A percentile compares a stretch with the other conserved stretches of the same genome.
phyloP scores from a whole-genome alignment of 805 yeast genomes.

The Lachancea kluyveri region DNA sequence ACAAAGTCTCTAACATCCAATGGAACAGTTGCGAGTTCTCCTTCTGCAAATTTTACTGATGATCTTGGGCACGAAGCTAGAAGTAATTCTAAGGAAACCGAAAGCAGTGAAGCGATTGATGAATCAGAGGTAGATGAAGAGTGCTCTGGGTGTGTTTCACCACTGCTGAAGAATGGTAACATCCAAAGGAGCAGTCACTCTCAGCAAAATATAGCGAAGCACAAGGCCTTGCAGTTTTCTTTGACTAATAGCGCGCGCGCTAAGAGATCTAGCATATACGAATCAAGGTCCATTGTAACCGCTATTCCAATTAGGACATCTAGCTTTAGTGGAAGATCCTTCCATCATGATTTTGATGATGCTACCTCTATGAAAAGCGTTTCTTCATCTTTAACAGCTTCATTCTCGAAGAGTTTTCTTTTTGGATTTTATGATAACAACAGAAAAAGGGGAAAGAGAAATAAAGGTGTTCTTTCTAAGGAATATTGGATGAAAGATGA shows the following conservation, averaged over 20 bases:
- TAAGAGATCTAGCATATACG: slow-evolving; percentile 30
- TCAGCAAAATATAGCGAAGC: background rate
- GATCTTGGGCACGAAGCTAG: too few relatives aligned
- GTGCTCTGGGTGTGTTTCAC: too few relatives aligned
- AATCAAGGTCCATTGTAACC: slow-evolving; percentile 28
- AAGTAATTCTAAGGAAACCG: too few relatives aligned
- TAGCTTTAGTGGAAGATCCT: slow-evolving; percentile 11
- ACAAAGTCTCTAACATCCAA: too few relatives aligned
- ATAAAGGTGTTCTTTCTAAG: slow-evolving; percentile 33
- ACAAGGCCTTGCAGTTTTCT: slow-evolving; percentile 17
- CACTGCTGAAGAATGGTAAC: too few relatives aligned
- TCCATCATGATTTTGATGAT: slow-evolving; percentile 31
- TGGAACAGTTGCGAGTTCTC: too few relatives aligned
- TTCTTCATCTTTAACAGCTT: slow-evolving; percentile 37
- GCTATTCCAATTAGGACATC: slow-evolving; percentile 29
- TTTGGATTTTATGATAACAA: slow-evolving; percentile 36
- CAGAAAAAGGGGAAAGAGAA: slow-evolving; percentile 22
- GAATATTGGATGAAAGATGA: slow-evolving; percentile 98
- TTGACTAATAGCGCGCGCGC: slow-evolving; percentile 20
- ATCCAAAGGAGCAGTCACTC: background rate
- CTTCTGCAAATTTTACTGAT: too few relatives aligned
- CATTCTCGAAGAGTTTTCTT: slow-evolving; percentile 36
- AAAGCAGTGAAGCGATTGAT: too few relatives aligned
- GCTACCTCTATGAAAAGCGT: slow-evolving; percentile 31
- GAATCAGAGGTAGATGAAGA: too few relatives aligned